These are phyloP conservation scores for Teunomyces stri DNA, from an alignment of 805 yeast species.

Conservation along the genomic window DNA sequence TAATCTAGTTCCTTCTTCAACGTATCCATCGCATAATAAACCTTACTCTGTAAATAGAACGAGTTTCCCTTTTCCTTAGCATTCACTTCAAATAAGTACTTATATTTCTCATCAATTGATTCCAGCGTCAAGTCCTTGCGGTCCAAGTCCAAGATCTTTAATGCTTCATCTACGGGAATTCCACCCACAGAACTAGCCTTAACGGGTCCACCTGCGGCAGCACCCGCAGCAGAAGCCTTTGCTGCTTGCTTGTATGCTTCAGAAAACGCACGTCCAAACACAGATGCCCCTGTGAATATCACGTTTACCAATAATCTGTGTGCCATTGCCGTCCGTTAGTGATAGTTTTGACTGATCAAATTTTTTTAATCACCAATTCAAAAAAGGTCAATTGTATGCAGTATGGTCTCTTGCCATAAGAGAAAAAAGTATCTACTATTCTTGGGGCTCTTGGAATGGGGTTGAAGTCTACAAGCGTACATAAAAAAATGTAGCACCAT, in stretches of 20 bases:
- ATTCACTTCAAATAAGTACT: conserved; percentile 82
- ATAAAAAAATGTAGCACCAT: conserved; percentile 49
- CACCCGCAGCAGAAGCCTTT: conserved; percentile 70
- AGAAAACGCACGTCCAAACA: conserved; percentile 93
- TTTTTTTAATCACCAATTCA: not conserved
- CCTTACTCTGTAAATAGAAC: conserved; percentile 89
- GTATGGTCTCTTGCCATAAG: not conserved
- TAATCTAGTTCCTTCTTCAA: conserved; percentile 73
- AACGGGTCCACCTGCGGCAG: conserved; percentile 30
- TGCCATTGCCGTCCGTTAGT: conserved; percentile 50
- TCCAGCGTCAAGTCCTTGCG: conserved; percentile 51
- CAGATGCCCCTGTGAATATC: conserved; percentile 90
- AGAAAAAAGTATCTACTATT: too few relatives aligned
- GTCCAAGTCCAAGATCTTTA: conserved; percentile 84
- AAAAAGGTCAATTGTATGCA: not conserved
- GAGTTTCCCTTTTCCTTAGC: conserved; percentile 95
- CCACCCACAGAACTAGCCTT: conserved; percentile 67
- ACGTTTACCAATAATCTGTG: conserved; percentile 89
- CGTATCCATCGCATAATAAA: conserved; percentile 91
- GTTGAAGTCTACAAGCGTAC: not conserved
- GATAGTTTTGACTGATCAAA: not conserved
- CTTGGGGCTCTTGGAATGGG: not conserved
- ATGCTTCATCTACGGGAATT: conserved; percentile 82
- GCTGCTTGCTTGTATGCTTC: conserved; percentile 98
- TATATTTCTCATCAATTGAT: conserved; percentile 66